These are phyloP conservation scores for sweet orange (Citrus sinensis) DNA, from an alignment of 345 rosid species.

Conservation along the genomic window DNA sequence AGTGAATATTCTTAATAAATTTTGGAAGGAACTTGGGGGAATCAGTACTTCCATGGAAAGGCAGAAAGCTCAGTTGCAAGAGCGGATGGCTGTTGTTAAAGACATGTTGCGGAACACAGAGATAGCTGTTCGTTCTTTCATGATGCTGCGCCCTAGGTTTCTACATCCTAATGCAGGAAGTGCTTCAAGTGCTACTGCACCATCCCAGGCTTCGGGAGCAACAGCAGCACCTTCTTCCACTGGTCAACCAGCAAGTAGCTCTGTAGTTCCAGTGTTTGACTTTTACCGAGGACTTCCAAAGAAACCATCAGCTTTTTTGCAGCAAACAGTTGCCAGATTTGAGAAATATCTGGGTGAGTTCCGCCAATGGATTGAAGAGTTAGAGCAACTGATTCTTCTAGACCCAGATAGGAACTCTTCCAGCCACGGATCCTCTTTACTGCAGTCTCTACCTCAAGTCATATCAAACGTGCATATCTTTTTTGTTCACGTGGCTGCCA, in stretches of 20 bases:
- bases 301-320: slow-evolving; percentile 84
- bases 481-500: slow-evolving; percentile 95
- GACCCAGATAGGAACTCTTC: slow-evolving; percentile 64
- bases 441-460: slow-evolving; percentile 87
- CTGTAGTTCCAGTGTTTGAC: slow-evolving; percentile 59
- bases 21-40: slow-evolving; percentile 87
- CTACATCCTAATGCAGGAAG: slow-evolving; percentile 49
- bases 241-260: slow-evolving; percentile 47
- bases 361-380: slow-evolving; percentile 87
- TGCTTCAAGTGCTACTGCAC: slow-evolving; percentile 48
- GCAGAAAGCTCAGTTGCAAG: slow-evolving; percentile 74
- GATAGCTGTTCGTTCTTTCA: slow-evolving; percentile 84
- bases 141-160: slow-evolving; percentile 76
- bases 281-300: slow-evolving; percentile 88
- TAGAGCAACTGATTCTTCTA: slow-evolving; percentile 79
- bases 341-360: slow-evolving; percentile 85
- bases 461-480: slow-evolving; percentile 87
- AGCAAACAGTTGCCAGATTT: slow-evolving; percentile 76
- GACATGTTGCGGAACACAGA: slow-evolving; percentile 83
- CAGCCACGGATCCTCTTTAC: slow-evolving; percentile 46
- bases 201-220: slow-evolving; percentile 65
- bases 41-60: slow-evolving; percentile 72
- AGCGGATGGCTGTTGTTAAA: slow-evolving; percentile 74
- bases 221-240: slow-evolving; percentile 44
- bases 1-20: neutral